These are phyloP conservation scores for Lactuca sativa DNA, from an alignment of 129 eudicot genomes.

Conservation along the genomic window DNA sequence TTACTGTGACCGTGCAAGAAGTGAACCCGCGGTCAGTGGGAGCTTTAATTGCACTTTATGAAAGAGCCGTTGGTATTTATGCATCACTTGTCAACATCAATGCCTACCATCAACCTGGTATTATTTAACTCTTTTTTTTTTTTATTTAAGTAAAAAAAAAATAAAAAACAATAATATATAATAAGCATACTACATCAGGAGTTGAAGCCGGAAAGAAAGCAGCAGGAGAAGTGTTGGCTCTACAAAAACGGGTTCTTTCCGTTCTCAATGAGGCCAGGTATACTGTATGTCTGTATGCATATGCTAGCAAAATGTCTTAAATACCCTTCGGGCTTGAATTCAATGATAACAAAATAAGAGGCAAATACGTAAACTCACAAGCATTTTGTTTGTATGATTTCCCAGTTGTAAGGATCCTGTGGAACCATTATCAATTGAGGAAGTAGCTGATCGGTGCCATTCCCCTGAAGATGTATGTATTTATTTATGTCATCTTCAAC, in stretches of 20 bases:
- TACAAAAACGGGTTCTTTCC: slow-evolving; percentile 87
- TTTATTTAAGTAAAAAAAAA: not conserved
- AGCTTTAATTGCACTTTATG: slow-evolving; percentile 89
- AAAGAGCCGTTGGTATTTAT: slow-evolving; percentile 96
- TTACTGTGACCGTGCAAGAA: slow-evolving; percentile 93
- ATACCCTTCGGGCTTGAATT: not conserved
- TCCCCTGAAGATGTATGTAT: slow-evolving; percentile 65
- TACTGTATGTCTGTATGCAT: not conserved
- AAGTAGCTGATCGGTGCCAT: slow-evolving; percentile 98
- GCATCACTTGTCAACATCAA: slow-evolving; percentile 88
- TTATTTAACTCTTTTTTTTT: not conserved
- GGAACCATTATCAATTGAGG: slow-evolving; percentile 83
- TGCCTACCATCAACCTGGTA: slow-evolving; percentile 99
- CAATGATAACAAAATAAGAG: not conserved
- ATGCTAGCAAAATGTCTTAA: not conserved
- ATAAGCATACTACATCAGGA: slow-evolving; percentile 40
- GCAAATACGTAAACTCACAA: not conserved
- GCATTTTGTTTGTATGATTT: slow-evolving; percentile 13
- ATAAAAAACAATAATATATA: not conserved
- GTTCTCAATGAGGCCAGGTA: slow-evolving; percentile 96
- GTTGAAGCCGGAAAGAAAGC: slow-evolving; percentile 99
- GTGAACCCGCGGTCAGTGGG: slow-evolving; percentile 95
- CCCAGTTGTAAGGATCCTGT: slow-evolving; percentile 94
- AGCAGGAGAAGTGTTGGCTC: slow-evolving; percentile 95
- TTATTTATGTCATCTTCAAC: not conserved